Evolutionary conservation across 176 grass and related monocot genomes (phyloP).

Genomic region (Phoenix roebelenii): DNA sequence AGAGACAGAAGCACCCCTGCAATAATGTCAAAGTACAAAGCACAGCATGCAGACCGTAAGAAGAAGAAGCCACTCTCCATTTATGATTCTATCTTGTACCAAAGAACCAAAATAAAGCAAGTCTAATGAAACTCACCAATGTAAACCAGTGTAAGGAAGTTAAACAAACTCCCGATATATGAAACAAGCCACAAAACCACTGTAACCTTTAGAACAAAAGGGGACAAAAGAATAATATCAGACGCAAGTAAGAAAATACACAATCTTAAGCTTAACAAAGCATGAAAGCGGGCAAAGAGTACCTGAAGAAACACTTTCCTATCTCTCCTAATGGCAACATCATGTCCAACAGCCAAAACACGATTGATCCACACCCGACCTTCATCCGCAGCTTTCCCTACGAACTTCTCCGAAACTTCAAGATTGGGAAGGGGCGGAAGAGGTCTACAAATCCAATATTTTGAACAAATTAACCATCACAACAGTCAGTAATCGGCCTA

Average conservation of each 20-base stretch:
- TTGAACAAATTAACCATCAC: neutral
- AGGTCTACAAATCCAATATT: slow-evolving; percentile 36
- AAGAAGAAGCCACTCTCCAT: too few species aligned
- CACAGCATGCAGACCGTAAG: too few species aligned
- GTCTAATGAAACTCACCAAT: slow-evolving; percentile 47
- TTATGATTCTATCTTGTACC: too few species aligned
- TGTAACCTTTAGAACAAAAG: slow-evolving; percentile 46
- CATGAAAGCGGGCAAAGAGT: neutral
- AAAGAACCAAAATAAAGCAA: too few species aligned
- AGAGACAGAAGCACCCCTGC: slow-evolving; percentile 51
- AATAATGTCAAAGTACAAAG: slow-evolving; percentile 6
- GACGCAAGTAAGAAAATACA: slow-evolving; percentile 2
- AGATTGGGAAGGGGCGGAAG: slow-evolving; percentile 92
- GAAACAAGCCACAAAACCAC: slow-evolving; percentile 62
- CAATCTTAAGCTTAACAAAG: too few species aligned
- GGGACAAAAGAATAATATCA: neutral
- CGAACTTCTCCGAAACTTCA: slow-evolving; percentile 62
- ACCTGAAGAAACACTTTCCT: slow-evolving; percentile 65
- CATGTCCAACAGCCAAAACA: slow-evolving; percentile 55
- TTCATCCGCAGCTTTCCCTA: slow-evolving; percentile 47
- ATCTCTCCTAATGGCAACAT: slow-evolving; percentile 84
- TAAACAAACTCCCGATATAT: slow-evolving; percentile 72
- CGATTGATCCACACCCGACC: slow-evolving; percentile 62
- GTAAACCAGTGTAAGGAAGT: slow-evolving; percentile 90
- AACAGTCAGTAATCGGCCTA: too few species aligned